Percentiles rank a stretch among this genome's conserved stretches.
Conservation (phyloP, 2,329 filamentous ascomycete species). For the Penicillium concentricum region DNA sequence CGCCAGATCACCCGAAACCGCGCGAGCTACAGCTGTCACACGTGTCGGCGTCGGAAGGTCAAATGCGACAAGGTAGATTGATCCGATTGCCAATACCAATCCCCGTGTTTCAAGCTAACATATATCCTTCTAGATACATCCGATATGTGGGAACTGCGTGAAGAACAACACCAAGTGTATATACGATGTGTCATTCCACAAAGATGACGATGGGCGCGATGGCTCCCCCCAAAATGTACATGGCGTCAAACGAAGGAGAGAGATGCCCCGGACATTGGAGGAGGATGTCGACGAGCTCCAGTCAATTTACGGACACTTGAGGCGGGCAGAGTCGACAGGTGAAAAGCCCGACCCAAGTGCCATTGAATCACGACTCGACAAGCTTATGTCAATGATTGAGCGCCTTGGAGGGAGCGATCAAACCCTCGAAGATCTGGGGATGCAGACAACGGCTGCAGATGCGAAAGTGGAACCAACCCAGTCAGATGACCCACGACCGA, state of each 20-base stretch:
- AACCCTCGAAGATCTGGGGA: conserved; percentile 26
- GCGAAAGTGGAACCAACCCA: conserved; percentile 15
- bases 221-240: conserved; percentile 20
- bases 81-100: neutral
- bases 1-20: conserved; percentile 50
- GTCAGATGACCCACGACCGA: conserved; percentile 19
- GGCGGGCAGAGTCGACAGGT: conserved; percentile 24
- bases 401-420: conserved; percentile 38
- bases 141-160: conserved; percentile 46
- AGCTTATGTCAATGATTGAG: conserved; percentile 47
- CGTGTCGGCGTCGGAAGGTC: conserved; percentile 48
- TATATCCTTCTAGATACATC: conserved; percentile 38
- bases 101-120: neutral
- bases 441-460: conserved; percentile 19
- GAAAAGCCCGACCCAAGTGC: conserved; percentile 34
- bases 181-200: conserved; percentile 39
- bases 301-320: conserved; percentile 32
- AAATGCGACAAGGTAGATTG: conserved; percentile 45
- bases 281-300: conserved; percentile 36
- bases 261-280: conserved; percentile 27
- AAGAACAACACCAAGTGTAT: conserved; percentile 46
- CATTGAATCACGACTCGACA: conserved; percentile 45
- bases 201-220: conserved; percentile 17
- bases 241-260: conserved; percentile 39
- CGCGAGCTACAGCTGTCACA: conserved; percentile 49